Conservation (phyloP, 768 basidiomycete genomes). For the Serendipita sp. region DNA sequence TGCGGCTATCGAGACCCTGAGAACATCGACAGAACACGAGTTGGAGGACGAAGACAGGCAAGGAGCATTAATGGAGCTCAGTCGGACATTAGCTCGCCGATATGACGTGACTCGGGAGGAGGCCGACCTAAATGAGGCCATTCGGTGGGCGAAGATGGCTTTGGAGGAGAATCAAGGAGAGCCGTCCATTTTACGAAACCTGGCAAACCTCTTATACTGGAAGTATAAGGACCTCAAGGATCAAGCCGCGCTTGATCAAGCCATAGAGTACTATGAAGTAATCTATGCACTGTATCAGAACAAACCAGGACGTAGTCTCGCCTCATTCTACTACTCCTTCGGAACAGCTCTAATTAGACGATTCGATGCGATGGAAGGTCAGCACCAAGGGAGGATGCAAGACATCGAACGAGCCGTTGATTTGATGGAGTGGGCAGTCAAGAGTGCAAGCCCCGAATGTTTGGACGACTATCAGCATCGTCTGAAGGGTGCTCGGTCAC, state of each 20-base stretch:
- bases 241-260: not conserved
- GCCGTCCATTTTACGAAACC: constrained; percentile 1
- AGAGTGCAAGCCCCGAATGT: not conserved
- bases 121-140: not conserved
- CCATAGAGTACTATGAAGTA: constrained; percentile 4
- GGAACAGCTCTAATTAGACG: not conserved
- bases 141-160: not conserved
- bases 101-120: not conserved
- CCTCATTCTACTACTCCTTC: constrained; percentile 4
- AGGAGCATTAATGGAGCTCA: constrained; percentile 2
- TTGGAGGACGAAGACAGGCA: not conserved
- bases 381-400: not conserved
- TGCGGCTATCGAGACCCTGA: not conserved
- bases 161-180: constrained; percentile 1
- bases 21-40: not conserved
- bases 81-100: not conserved
- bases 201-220: constrained; percentile 4
- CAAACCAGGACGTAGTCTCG: constrained; percentile 6
- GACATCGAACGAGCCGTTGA: constrained; percentile 3
- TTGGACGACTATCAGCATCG: constrained; percentile 1
- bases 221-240: constrained; percentile 2
- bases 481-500: not conserved
- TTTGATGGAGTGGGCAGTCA: not conserved
- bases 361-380: not conserved
- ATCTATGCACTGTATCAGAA: not conserved